Evolutionary conservation across 1,284 basidiomycete genomes (phyloP).

Genomic region (Rhodotorula glutinis): DNA sequence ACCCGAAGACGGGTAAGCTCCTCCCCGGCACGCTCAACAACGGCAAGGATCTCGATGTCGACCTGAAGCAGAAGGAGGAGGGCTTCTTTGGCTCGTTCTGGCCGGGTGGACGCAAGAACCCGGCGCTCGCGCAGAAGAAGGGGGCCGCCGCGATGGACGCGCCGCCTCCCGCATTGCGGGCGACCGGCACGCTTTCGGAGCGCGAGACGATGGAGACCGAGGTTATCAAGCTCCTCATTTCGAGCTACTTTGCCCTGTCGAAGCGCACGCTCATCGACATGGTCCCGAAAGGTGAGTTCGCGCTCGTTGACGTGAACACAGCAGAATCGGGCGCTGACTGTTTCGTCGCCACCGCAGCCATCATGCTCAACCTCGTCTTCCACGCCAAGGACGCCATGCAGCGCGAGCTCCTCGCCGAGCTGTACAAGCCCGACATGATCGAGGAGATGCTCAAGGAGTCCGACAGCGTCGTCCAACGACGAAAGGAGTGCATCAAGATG

Average conservation of each 20-base stretch:
- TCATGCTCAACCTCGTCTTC: slow-evolving; percentile 87
- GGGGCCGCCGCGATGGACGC: slow-evolving; percentile 78
- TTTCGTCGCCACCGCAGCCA: slow-evolving; percentile 58
- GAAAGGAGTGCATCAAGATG: slow-evolving; percentile 87
- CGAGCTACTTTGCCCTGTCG: slow-evolving; percentile 84
- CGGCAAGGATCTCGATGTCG: slow-evolving; percentile 88
- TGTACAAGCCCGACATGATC: slow-evolving; percentile 83
- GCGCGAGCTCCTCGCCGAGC: slow-evolving; percentile 78
- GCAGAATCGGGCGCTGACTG: not conserved
- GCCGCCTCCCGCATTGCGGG: slow-evolving; percentile 86
- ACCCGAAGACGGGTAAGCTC: slow-evolving; percentile 68
- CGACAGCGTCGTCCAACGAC: slow-evolving; percentile 71
- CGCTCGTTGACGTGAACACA: too few relatives aligned
- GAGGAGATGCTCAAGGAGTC: slow-evolving; percentile 85
- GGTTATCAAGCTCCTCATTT: slow-evolving; percentile 74
- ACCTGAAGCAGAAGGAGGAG: slow-evolving; percentile 71
- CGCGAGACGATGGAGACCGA: slow-evolving; percentile 98
- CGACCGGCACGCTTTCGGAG: slow-evolving; percentile 88
- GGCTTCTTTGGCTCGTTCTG: slow-evolving; percentile 98
- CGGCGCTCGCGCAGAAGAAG: slow-evolving; percentile 63
- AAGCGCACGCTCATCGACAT: slow-evolving; percentile 99
- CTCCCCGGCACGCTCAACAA: slow-evolving; percentile 71
- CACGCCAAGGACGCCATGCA: slow-evolving; percentile 90
- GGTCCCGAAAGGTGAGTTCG: slow-evolving; percentile 63
- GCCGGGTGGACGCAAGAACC: slow-evolving; percentile 55